Evolutionary conservation across 495 filamentous ascomycete species (phyloP), one percentile per base, ranked within the genome.

Genomic region (Bacidia gigantensis): DNA sequence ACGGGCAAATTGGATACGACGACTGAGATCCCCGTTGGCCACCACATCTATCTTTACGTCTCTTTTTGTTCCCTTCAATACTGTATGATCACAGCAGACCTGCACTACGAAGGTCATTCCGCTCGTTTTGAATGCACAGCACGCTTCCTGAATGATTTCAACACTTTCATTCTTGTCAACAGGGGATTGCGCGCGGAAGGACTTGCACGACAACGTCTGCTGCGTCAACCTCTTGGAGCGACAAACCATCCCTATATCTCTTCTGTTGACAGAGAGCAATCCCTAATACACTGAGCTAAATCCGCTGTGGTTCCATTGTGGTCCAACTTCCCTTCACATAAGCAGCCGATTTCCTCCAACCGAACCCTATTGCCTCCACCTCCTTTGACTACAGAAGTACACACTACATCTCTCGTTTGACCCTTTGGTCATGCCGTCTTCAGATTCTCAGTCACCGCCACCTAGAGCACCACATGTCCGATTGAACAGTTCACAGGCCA

Each of bases 401-500:
- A 7, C 29, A 35, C 29, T 14, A 35, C 14, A 5, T 35, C 29
- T 35, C 14, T 35, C 29, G 29, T n/a, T n/a, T n/a, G 29, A 35
- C 5, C 14, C 5, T 35, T 14, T 35, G 7, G 42, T 17, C 17
- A 23, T 45, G 42, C 42, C n/a, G 17, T 23, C 42, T 23, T 45
- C 22, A 7, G 42, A 45, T 17, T 18, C 22, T 23, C 42, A 23
- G 17, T 35, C 29, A 35, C 29, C 29, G 29, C 29, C 29, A 7
- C 29, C 29, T 35, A 35, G 29, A 35, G 29, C 67, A 58, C 75
- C 76, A 53, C 79, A 81, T 52, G 74, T 82, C 43, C 70, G 74
- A 44, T 69, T 83, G 26, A 82, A 82, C 54, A 80, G 76, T 12
- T 77, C 71, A 12, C 69, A 65, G 39, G 70, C 77, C 50, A 69